These are phyloP conservation scores for Paspalum notatum DNA, from an alignment of 176 grass and related monocot genomes.

Conservation along the genomic window DNA sequence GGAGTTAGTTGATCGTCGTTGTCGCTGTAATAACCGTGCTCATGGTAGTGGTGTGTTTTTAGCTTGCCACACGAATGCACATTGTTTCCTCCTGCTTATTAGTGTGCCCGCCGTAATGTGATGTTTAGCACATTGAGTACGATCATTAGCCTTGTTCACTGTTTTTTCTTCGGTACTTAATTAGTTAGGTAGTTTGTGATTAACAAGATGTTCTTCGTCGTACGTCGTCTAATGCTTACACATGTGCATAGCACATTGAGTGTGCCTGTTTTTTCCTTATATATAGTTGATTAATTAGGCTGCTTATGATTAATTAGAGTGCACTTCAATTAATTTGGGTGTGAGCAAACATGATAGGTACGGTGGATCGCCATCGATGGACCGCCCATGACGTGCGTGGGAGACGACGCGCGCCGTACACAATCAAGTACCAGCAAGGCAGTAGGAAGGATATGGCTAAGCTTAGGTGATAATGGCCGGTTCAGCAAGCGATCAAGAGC, in stretches of 20 bases:
- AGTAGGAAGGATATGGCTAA: not conserved
- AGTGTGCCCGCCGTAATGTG: too few species aligned
- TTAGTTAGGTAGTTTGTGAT: not conserved
- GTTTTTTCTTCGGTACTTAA: not conserved
- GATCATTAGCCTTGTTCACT: not conserved
- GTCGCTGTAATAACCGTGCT: too few species aligned
- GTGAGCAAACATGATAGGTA: constrained; percentile 19
- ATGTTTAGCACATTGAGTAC: not conserved
- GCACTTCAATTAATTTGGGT: constrained; percentile 9
- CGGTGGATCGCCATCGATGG: not conserved
- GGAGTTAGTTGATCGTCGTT: too few species aligned
- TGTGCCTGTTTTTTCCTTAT: not conserved
- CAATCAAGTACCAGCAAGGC: not conserved
- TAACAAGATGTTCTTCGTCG: not conserved
- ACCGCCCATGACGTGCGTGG: too few species aligned
- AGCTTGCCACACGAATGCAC: too few species aligned
- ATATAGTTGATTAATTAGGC: not conserved
- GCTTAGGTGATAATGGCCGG: not conserved
- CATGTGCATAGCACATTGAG: not conserved
- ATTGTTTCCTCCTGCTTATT: too few species aligned
- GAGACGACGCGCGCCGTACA: not conserved
- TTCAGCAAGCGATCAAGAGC: constrained; percentile 10
- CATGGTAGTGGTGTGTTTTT: too few species aligned
- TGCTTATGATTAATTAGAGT: not conserved
- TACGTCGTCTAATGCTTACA: not conserved